Base-by-base conservation (phyloP, 306 rosid species). In the Vigna angularis region DNA sequence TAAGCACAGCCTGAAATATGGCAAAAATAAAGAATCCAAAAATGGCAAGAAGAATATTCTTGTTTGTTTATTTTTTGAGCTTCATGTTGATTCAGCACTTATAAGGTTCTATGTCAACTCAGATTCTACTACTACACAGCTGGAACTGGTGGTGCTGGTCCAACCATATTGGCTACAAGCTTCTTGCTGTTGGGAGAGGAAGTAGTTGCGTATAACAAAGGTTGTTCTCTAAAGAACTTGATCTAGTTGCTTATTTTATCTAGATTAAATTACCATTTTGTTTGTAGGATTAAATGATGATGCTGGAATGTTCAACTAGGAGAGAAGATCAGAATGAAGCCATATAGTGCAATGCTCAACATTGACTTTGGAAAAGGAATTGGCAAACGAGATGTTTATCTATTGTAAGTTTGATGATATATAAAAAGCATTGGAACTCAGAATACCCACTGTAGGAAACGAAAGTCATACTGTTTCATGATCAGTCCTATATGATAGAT, bases 101-200 rank as follows among this genome's bases (percentile, higher is more conserved):
- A 83, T 32, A 69, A 68, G 75, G 32, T 52, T 58, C 56, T 70
- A 78, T 79, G 57, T 69, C 51, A 52, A 81, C 75, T 68, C 97
- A 92, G 98, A 84, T 94, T 94, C 88, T 89, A 73, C 90, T 92
- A 92, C 90, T 90, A 88, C 86, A 92, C 98, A 64, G 98, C 93
- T 65, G 98, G 98, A 75, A 89, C 91, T 61, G 98, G 98, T 49
- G 98, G 98, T 71, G 97, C 97, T 57, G 97, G 97, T 81, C 98
- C 98, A 58, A 92, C 98, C 38, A 89, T 92, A 85, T 86, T 92
- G 70, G 93, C 97, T 38, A 92, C 98, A 50, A 94, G 98, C 70
- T 94, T 94, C 87, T 83, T 94, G 75, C 84, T 94, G 64, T 88
- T 94, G 72, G 98, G 98, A 79, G 98, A 94, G 86, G 97, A 94